phyloP scores from a whole-genome alignment of 257 asterid species.

The Salvia hispanica region DNA sequence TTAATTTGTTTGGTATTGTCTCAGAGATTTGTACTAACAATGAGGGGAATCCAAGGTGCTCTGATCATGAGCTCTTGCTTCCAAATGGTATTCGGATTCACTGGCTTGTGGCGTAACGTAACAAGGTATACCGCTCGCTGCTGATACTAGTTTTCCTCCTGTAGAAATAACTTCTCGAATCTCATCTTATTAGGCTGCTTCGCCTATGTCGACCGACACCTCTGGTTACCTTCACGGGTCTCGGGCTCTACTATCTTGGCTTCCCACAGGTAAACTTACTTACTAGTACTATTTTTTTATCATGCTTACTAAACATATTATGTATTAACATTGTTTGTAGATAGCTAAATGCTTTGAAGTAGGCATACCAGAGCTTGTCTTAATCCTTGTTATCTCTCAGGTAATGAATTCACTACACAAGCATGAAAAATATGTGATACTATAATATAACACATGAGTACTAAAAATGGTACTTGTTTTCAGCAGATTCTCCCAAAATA shows the following conservation, averaged over 20 bases:
- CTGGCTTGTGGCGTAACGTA: conserved; percentile 73
- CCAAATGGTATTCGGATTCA: conserved; percentile 66
- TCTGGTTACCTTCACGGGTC: conserved; percentile 69
- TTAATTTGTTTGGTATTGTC: neutral
- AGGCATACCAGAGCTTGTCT: conserved; percentile 62
- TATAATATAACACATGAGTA: too few species aligned
- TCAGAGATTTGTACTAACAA: conserved; percentile 69
- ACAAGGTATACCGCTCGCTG: conserved; percentile 44
- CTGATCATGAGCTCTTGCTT: conserved; percentile 60
- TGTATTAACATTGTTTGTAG: conserved; percentile 33
- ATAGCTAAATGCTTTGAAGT: conserved; percentile 63
- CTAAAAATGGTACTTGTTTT: too few species aligned
- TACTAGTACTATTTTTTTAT: neutral
- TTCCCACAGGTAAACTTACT: conserved; percentile 60
- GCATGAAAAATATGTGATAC: neutral
- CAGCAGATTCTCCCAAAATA: conserved; percentile 62
- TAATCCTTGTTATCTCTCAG: conserved; percentile 66
- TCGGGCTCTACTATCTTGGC: conserved; percentile 71
- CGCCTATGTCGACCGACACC: conserved; percentile 74
- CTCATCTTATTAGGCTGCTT: conserved; percentile 46
- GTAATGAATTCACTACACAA: conserved; percentile 28
- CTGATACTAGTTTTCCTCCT: neutral
- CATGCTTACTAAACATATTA: too few species aligned
- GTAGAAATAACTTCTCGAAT: neutral
- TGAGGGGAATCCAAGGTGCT: conserved; percentile 81